Conservation (phyloP, 305 asterid genomes). For the Nicotiana rustica region DNA sequence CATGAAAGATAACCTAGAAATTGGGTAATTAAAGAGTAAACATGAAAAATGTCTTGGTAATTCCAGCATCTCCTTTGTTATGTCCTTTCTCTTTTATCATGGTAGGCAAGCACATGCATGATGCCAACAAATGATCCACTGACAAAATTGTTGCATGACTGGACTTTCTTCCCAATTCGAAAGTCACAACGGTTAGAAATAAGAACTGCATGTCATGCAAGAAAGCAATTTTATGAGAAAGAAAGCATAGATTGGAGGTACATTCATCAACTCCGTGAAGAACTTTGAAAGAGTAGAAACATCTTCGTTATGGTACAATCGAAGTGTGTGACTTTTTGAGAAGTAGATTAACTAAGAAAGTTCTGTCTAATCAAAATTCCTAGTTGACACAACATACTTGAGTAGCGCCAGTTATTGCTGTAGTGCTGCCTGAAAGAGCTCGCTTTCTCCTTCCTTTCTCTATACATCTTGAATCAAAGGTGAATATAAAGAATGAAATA, state of each 20-base stretch:
- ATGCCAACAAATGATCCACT: not conserved
- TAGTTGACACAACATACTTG: not conserved
- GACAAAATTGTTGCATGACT: not conserved
- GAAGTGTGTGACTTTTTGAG: not conserved
- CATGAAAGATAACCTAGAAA: too few relatives aligned
- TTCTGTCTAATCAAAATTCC: not conserved
- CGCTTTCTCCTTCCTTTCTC: constrained; percentile 12
- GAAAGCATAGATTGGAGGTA: not conserved
- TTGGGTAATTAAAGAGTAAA: too few relatives aligned
- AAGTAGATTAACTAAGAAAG: not conserved
- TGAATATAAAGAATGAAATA: constrained; percentile 11
- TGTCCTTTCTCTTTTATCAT: too few relatives aligned
- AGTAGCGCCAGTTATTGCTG: not conserved
- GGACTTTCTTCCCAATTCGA: not conserved
- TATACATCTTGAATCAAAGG: constrained; percentile 19
- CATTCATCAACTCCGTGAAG: not conserved
- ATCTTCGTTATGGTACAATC: not conserved
- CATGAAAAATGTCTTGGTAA: too few relatives aligned
- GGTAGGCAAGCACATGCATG: too few relatives aligned
- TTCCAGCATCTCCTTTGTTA: too few relatives aligned
- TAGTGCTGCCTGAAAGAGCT: constrained; percentile 2
- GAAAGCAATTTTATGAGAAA: not conserved
- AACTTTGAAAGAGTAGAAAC: not conserved
- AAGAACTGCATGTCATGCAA: not conserved
- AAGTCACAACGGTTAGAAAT: not conserved